Conservation (phyloP, 208 protist genomes). For the Phytomonas sp. region DNA sequence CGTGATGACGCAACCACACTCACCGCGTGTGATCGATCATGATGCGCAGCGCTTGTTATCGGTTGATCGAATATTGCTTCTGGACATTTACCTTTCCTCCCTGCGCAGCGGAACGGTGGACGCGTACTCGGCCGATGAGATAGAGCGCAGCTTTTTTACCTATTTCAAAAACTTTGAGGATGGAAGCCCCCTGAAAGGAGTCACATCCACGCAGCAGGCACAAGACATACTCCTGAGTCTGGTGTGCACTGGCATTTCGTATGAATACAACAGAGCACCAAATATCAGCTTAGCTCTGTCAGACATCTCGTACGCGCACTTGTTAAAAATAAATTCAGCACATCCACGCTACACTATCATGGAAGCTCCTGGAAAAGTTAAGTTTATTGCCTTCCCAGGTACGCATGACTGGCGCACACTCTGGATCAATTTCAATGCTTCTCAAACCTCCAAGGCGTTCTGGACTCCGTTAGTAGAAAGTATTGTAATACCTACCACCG, state of each 20-base stretch:
- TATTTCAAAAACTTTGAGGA: conserved; percentile 52
- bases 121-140: conserved; percentile 21
- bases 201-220: conserved; percentile 20
- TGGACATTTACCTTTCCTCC: conserved; percentile 29
- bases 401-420: conserved; percentile 75
- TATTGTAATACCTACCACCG: conserved; percentile 6
- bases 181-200: conserved; percentile 26
- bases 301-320: conserved; percentile 58
- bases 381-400: conserved; percentile 72
- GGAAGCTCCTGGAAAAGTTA: conserved; percentile 54
- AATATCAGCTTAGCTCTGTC: conserved; percentile 50
- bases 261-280: conserved; percentile 58
- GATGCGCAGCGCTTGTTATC: conserved; percentile 1
- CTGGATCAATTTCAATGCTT: conserved; percentile 33
- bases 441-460: conserved; percentile 18
- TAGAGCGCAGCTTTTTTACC: conserved; percentile 34
- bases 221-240: conserved; percentile 50
- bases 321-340: conserved; percentile 34
- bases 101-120: conserved; percentile 28
- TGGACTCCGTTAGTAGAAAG: conserved; percentile 37
- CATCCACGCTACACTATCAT: conserved; percentile 53
- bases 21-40: conserved; percentile 30
- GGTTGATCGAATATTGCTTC: conserved; percentile 16
- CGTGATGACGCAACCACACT: conserved; percentile 52
- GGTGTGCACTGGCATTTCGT: conserved; percentile 40